Evolutionary conservation across 495 filamentous ascomycete genomes (phyloP), one percentile per base, ranked within the genome.

Genomic region (Penicillium paxilli): DNA sequence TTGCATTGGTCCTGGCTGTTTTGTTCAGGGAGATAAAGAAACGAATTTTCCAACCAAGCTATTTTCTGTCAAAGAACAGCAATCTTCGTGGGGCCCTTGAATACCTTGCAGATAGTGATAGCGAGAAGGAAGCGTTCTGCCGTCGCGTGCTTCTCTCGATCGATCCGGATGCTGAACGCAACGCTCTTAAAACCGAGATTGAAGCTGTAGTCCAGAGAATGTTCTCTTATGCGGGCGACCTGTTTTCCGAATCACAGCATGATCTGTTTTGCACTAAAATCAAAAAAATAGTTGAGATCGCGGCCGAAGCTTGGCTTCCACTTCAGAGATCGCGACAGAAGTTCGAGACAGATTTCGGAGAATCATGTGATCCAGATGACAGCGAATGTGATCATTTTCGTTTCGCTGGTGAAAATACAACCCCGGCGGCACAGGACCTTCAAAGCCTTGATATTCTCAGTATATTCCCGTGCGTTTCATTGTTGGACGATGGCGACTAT

Each of bases 121-220:
- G 35, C 23, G 50, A 63, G 44, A 63, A 59, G 41, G 60, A 63
- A 55, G 40, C 44, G 3, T 63, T 59, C 33, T 56, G 44, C 46
- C 56, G 60, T 22, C 24, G 41, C n/a, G 35, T 63, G 22, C 49
- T 63, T 44, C 55, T 55, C 23, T 54, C 60, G 8, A 50, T 63
- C 23, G 47, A 54, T 55, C 48, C 51, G 5, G 23, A 54, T 12
- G 49, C 44, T 30, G 32, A 59, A 28, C 9, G 28, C 5, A 26
- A 48, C 3, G 26, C 44, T 49, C 32, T 55, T 11, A 7, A 49
- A 25, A 14, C 35, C 6, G 25, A 49, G 28, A 37, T 37, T 37
- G 14, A 14, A 44, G 21, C 24, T 19, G 49, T 61, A 11, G 26
- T 57, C 32, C 42, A 44, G 14, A 61, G 25, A 14, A 49, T 57